Evolutionary conservation across 2,329 filamentous ascomycete genomes (phyloP).

Genomic region (Didymella keratinophila): DNA sequence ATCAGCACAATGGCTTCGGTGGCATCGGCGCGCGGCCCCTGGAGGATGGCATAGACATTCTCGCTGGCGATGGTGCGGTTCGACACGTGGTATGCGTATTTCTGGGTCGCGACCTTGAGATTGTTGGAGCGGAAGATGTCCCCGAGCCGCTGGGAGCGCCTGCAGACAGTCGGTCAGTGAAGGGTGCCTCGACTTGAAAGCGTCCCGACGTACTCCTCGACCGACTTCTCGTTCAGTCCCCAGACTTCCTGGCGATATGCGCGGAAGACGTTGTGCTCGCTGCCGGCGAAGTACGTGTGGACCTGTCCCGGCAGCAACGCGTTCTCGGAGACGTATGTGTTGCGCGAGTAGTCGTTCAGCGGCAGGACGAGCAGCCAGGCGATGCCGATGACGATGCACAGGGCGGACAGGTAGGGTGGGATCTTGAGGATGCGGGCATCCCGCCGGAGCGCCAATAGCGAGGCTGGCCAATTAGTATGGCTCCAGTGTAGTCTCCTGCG

Average conservation of each 20-base stretch:
- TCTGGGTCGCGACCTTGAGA: slow-evolving; percentile 86
- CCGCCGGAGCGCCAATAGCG: slow-evolving; percentile 74
- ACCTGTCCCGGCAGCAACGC: slow-evolving; percentile 94
- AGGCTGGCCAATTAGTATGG: slow-evolving; percentile 40
- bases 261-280: slow-evolving; percentile 92
- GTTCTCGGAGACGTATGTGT: slow-evolving; percentile 97
- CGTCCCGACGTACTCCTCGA: slow-evolving; percentile 45
- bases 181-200: background rate
- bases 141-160: slow-evolving; percentile 72
- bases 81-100: slow-evolving; percentile 83
- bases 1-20: slow-evolving; percentile 96
- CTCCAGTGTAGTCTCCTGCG: background rate
- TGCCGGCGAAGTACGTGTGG: slow-evolving; percentile 96
- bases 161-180: slow-evolving; percentile 32
- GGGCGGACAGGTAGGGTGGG: slow-evolving; percentile 84
- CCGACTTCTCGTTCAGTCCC: slow-evolving; percentile 58
- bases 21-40: slow-evolving; percentile 92
- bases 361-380: slow-evolving; percentile 91
- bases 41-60: slow-evolving; percentile 92
- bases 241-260: slow-evolving; percentile 88
- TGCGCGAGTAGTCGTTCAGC: slow-evolving; percentile 86
- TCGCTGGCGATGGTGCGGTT: slow-evolving; percentile 78
- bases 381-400: slow-evolving; percentile 85
- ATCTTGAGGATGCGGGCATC: slow-evolving; percentile 83
- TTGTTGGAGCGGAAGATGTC: slow-evolving; percentile 79